Conservation (phyloP, 1,284 basidiomycete species). For the Omphalotus olearius region DNA sequence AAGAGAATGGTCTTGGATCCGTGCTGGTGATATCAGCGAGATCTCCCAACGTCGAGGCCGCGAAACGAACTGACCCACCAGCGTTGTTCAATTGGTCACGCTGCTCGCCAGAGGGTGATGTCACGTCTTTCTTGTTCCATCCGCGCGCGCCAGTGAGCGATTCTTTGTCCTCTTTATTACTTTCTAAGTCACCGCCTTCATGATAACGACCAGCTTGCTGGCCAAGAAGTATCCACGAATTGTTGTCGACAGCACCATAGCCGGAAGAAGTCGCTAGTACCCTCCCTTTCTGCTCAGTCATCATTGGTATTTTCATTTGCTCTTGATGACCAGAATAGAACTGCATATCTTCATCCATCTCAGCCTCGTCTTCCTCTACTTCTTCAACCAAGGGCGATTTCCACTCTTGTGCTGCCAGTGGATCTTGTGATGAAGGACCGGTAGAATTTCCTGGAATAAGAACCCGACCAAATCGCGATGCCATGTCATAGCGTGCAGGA, state of each 20-base stretch:
- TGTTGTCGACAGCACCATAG: not conserved
- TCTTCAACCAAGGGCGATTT: slow-evolving; percentile 2
- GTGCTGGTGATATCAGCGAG: not conserved
- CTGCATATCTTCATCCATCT: slow-evolving; percentile 4
- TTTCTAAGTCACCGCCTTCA: too few species aligned
- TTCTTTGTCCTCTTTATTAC: too few species aligned
- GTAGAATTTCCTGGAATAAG: slow-evolving; percentile 9
- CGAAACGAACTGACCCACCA: too few species aligned
- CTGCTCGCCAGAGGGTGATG: too few species aligned
- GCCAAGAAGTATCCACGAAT: not conserved
- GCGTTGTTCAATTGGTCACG: too few species aligned
- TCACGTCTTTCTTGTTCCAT: too few species aligned
- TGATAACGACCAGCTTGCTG: too few species aligned
- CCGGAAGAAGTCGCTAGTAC: slow-evolving; percentile 5
- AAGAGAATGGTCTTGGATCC: not conserved
- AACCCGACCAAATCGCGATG: slow-evolving; percentile 7
- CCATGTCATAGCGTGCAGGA: slow-evolving; percentile 1
- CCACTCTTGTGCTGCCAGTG: slow-evolving; percentile 3
- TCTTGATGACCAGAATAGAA: not conserved
- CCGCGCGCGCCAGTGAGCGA: too few species aligned
- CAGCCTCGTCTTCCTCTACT: slow-evolving; percentile 7
- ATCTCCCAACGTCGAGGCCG: too few species aligned
- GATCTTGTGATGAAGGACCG: not conserved
- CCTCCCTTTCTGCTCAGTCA: slow-evolving; percentile 8
- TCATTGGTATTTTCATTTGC: not conserved